phyloP scores from a whole-genome alignment of 257 asterid species.

The Capsicum rhomboideum region DNA sequence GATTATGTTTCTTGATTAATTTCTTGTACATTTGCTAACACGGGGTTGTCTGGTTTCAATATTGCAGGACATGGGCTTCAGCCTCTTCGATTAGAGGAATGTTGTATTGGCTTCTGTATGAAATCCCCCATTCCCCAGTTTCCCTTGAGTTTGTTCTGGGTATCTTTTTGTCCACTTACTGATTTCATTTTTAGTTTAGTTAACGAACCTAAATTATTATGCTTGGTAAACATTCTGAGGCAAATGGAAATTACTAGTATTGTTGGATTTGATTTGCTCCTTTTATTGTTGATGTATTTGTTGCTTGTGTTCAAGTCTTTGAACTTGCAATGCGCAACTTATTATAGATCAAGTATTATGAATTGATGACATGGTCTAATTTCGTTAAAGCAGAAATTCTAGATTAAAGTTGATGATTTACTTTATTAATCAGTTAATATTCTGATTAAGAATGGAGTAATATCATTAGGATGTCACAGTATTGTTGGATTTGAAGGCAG shows the following conservation, averaged over 20 bases:
- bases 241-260: background rate
- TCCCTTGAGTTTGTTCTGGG: background rate
- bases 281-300: background rate
- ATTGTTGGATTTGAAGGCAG: too few species aligned
- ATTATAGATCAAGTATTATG: too few species aligned
- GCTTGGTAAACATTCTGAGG: background rate
- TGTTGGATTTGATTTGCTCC: background rate
- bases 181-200: background rate
- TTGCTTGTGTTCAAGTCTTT: background rate
- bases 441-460: too few species aligned
- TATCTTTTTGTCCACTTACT: background rate
- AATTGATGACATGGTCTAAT: too few species aligned
- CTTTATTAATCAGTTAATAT: too few species aligned
- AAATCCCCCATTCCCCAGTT: background rate
- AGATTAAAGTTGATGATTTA: too few species aligned
- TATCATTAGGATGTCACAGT: too few species aligned
- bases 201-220: background rate
- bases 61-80: constrained; percentile 8
- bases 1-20: background rate
- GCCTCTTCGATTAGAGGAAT: constrained; percentile 1
- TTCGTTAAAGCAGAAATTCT: too few species aligned
- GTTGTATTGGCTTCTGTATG: background rate
- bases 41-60: background rate
- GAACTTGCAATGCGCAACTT: background rate
- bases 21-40: background rate